phyloP scores from a whole-genome alignment of 192 early-diverging fungal species.

The Backusella morwellensis region DNA sequence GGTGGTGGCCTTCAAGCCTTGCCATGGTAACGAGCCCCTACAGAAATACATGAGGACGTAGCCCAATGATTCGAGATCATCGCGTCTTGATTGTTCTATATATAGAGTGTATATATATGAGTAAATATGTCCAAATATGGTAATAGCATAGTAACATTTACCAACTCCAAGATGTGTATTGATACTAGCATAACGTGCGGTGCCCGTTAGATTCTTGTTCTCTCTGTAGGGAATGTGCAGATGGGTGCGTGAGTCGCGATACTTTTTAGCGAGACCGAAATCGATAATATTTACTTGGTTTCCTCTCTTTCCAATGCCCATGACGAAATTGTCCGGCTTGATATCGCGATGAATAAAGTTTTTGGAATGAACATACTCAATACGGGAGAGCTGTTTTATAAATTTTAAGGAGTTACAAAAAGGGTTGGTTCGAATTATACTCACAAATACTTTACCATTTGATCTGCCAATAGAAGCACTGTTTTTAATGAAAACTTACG shows the following conservation, averaged over 20 bases:
- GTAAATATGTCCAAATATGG: background rate
- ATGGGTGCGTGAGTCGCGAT: slow-evolving; percentile 78
- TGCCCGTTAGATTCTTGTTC: slow-evolving; percentile 89
- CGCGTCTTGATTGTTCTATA: slow-evolving; percentile 82
- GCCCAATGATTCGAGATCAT: slow-evolving; percentile 85
- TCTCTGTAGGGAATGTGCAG: slow-evolving; percentile 89
- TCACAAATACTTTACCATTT: slow-evolving; percentile 56
- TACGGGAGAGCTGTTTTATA: slow-evolving; percentile 49
- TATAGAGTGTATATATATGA: background rate
- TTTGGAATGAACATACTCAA: slow-evolving; percentile 74
- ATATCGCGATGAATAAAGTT: slow-evolving; percentile 89
- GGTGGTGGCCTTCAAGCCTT: slow-evolving; percentile 84
- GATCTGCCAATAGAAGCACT: slow-evolving; percentile 82
- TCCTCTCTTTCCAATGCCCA: slow-evolving; percentile 81
- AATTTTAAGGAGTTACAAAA: background rate
- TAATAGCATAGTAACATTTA: slow-evolving; percentile 21
- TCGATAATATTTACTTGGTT: slow-evolving; percentile 88
- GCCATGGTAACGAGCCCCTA: slow-evolving; percentile 86
- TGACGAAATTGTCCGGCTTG: slow-evolving; percentile 89
- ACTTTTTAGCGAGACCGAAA: slow-evolving; percentile 88
- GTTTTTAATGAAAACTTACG: slow-evolving; percentile 88
- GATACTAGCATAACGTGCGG: slow-evolving; percentile 87
- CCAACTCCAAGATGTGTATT: slow-evolving; percentile 78
- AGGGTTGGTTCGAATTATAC: background rate
- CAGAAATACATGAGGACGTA: slow-evolving; percentile 92